These are phyloP conservation scores for Penicillium odoratum DNA, from an alignment of 495 filamentous ascomycete genomes.

Conservation along the genomic window DNA sequence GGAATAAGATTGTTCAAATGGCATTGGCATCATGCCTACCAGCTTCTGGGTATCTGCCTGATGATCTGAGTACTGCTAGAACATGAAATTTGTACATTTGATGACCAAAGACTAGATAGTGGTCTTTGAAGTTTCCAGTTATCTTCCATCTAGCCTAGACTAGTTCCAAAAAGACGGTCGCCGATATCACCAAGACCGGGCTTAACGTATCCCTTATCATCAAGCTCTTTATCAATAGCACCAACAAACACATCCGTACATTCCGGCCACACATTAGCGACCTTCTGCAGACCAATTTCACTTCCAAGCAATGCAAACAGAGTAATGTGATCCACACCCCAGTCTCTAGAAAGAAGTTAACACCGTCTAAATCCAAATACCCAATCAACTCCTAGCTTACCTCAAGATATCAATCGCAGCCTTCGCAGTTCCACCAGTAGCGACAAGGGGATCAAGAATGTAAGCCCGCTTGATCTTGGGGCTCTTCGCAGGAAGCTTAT, in stretches of 20 bases:
- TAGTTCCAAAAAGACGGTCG: slow-evolving; percentile 81
- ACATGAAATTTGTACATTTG: too few species aligned
- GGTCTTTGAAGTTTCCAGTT: too few species aligned
- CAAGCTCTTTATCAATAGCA: slow-evolving; percentile 68
- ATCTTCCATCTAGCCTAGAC: background rate
- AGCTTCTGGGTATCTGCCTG: too few species aligned
- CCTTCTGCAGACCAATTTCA: slow-evolving; percentile 60
- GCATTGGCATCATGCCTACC: too few species aligned
- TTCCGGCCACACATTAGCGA: slow-evolving; percentile 68
- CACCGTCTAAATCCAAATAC: background rate
- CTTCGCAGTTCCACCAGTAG: slow-evolving; percentile 80
- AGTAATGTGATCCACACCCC: slow-evolving; percentile 77
- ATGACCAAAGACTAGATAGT: too few species aligned
- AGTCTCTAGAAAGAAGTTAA: slow-evolving; percentile 52
- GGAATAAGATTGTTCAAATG: too few species aligned
- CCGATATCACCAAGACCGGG: slow-evolving; percentile 87
- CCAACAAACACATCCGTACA: slow-evolving; percentile 75
- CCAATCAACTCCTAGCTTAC: slow-evolving; percentile 13
- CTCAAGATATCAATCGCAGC: slow-evolving; percentile 81
- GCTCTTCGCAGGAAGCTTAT: slow-evolving; percentile 71
- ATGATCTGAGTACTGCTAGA: too few species aligned
- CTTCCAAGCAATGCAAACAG: slow-evolving; percentile 72
- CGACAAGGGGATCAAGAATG: slow-evolving; percentile 85
- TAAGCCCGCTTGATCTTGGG: slow-evolving; percentile 57
- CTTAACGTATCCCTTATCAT: slow-evolving; percentile 75